Evolutionary conservation across 73 alveolate species (phyloP).

Genomic region (Paramecium caudatum): DNA sequence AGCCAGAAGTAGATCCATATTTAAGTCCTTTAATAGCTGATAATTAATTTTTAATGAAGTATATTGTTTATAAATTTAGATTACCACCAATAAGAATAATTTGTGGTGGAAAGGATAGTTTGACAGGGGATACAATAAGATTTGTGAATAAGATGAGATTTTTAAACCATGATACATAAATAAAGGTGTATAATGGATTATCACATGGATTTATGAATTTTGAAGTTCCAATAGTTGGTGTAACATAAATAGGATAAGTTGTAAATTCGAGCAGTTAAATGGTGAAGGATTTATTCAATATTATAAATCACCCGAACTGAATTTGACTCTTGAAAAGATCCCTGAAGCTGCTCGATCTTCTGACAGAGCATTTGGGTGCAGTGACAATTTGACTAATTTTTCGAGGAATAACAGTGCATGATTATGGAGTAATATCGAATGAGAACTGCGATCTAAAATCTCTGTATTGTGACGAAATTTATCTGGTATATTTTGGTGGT

Average conservation of each 20-base stretch:
- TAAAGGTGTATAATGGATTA: slow-evolving; percentile 60
- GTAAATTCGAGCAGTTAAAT: slow-evolving; percentile 8
- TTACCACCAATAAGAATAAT: slow-evolving; percentile 84
- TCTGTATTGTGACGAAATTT: background rate
- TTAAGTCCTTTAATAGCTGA: slow-evolving; percentile 80
- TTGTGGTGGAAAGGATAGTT: slow-evolving; percentile 72
- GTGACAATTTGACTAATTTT: slow-evolving; percentile 1
- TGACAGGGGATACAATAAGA: slow-evolving; percentile 67
- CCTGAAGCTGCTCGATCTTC: slow-evolving; percentile 35
- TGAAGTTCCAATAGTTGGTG: slow-evolving; percentile 67
- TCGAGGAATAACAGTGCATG: slow-evolving; percentile 14
- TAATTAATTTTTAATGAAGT: slow-evolving; percentile 70
- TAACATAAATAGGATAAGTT: slow-evolving; percentile 23
- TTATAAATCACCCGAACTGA: slow-evolving; percentile 45
- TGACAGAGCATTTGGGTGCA: background rate
- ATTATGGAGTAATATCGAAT: slow-evolving; percentile 22
- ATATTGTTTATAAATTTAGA: background rate
- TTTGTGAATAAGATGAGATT: slow-evolving; percentile 47
- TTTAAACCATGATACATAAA: slow-evolving; percentile 46
- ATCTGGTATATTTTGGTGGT: background rate
- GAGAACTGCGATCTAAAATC: slow-evolving; percentile 48
- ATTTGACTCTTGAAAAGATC: slow-evolving; percentile 64
- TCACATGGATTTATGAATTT: slow-evolving; percentile 76
- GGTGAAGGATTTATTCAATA: background rate
- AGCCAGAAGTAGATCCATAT: slow-evolving; percentile 79